phyloP scores from a whole-genome alignment of 176 grass and related monocot species.

The Carex scoparia region DNA sequence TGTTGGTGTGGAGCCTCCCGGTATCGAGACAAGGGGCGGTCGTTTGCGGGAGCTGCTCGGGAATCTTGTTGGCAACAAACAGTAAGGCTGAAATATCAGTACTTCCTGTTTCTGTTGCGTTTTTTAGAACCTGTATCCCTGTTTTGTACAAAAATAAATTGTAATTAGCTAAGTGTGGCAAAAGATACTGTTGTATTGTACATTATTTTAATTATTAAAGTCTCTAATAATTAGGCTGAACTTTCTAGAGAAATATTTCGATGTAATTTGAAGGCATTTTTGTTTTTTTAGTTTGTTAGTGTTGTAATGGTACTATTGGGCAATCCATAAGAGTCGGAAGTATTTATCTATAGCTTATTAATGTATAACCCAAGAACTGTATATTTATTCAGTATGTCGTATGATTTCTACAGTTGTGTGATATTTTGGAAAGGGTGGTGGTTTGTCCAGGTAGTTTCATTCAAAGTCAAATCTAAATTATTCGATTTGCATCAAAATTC shows the following conservation, averaged over 20 bases:
- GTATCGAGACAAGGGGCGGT: conserved; percentile 14
- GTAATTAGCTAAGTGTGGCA: background rate
- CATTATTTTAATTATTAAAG: background rate
- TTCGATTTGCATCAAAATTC: too few relatives aligned
- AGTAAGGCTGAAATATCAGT: background rate
- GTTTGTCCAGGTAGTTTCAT: too few relatives aligned
- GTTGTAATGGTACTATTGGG: too few relatives aligned
- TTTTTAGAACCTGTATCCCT: background rate
- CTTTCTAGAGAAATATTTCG: background rate
- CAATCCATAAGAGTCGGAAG: too few relatives aligned
- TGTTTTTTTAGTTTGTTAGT: too few relatives aligned
- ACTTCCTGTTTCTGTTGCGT: background rate
- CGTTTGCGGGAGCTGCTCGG: background rate
- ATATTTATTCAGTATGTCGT: too few relatives aligned
- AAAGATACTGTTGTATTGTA: background rate
- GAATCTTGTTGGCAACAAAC: conserved; percentile 2
- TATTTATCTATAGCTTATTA: too few relatives aligned
- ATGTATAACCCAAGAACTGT: too few relatives aligned
- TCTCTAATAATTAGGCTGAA: background rate
- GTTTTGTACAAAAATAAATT: conserved; percentile 11
- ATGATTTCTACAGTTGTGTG: too few relatives aligned
- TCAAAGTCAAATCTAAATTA: too few relatives aligned
- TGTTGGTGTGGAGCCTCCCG: conserved; percentile 55
- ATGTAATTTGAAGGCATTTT: background rate
- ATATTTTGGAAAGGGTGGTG: too few relatives aligned